Base-by-base conservation (phyloP, 2,329 filamentous ascomycete species). In the Clonostachys chloroleuca region DNA sequence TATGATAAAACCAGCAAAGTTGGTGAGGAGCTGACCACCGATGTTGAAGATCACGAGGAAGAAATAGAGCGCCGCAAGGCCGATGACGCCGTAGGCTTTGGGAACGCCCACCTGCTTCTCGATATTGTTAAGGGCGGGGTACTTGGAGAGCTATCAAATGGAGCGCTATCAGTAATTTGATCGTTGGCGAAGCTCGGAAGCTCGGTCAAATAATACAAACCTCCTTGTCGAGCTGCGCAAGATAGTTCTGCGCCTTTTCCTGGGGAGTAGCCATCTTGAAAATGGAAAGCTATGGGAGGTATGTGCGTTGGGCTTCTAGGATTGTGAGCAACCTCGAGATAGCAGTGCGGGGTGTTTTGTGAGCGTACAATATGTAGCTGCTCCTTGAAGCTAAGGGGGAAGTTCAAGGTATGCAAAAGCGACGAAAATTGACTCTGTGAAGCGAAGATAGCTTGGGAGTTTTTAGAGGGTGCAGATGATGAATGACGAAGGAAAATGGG, bases 11-110 rank as follows among this genome's bases (percentile, higher is more conserved):
- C 89, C 89, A 56, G 89, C 88, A 56, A 91, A 72, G 75, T 95
- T 95, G 72, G 89, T 91, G 58, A 95, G 77, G 63, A 94, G 86
- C 72, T 92, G 88, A 59, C 89, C 89, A 54, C 86, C 89, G 55
- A 94, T 87, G 80, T 95, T 95, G 79, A 95, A 91, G 74, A 94
- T 84, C 72, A 94, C 89, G 59, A 94, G 82, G 76, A 92, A 90
- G 74, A 94, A 90, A 78, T 95, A 95, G 56, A 92, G 81, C 45
- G 84, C 84, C 51, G 70, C 85, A 49, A 89, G 64, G 59, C 89
- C 89, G 58, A 92, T 84, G 63, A 88, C 79, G 55, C 83, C 86
- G 67, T 95, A 94, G 61, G 88, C 86, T 78, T 95, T 95, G 65
- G 89, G 89, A 44, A 94, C 80, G 49, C 81, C 84, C 54, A 86